These are phyloP conservation scores for Hippophae tibetana DNA, from an alignment of 306 rosid genomes.

Conservation along the genomic window DNA sequence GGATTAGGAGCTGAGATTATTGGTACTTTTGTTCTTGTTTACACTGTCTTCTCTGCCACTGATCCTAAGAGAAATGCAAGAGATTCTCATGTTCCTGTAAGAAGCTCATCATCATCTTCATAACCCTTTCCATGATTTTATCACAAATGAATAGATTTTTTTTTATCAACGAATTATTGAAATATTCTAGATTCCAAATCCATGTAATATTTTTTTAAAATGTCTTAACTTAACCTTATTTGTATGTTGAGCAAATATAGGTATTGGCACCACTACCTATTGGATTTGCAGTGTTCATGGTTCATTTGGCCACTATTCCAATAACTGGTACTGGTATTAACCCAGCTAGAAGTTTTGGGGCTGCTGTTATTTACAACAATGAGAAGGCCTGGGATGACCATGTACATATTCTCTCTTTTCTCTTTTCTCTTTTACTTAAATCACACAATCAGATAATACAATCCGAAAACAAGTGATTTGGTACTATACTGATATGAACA, in stretches of 20 bases:
- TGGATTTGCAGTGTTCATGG: constrained; percentile 96
- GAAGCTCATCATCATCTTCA: constrained; percentile 3
- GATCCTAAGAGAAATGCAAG: constrained; percentile 89
- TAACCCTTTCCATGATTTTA: neutral
- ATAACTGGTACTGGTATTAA: constrained; percentile 91
- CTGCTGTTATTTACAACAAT: constrained; percentile 73
- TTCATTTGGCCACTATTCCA: constrained; percentile 90
- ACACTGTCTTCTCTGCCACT: constrained; percentile 96
- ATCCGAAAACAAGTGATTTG: no score
- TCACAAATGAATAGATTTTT: neutral
- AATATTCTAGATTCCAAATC: no score
- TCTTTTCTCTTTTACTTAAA: no score
- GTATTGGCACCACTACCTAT: constrained; percentile 96
- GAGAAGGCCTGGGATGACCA: constrained; percentile 82
- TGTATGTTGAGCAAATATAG: constrained; percentile 14
- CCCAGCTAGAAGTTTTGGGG: constrained; percentile 94
- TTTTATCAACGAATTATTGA: no score
- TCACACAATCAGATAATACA: no score
- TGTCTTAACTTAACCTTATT: neutral
- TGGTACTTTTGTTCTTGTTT: constrained; percentile 90
- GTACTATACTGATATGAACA: no score
- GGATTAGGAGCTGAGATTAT: constrained; percentile 93
- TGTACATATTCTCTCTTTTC: constrained; percentile 18
- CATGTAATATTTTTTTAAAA: neutral
- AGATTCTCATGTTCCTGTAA: constrained; percentile 93